Evolutionary conservation across 1,284 basidiomycete species (phyloP), one percentile per base, ranked within the genome.

Genomic region (Ceratobasidium sp.): DNA sequence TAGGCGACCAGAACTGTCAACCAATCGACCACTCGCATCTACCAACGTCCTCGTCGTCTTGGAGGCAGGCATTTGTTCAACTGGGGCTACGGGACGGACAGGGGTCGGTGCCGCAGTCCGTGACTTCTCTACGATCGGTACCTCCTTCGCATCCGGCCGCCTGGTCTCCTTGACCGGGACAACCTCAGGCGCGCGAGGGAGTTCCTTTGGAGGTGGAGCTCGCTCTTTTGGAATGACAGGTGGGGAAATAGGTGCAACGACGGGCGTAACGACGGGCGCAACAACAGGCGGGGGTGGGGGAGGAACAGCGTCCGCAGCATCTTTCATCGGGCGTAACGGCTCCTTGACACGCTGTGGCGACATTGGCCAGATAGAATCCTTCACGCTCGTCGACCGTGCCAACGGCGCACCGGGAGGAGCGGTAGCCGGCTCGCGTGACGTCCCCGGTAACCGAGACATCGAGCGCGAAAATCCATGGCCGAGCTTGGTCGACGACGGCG

Each of bases 361-460:
- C 69, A 51, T 71, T 44, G 45, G 66, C 67, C 47, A 73, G n/a
- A 56, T 19, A 14, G 45, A 31, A 27, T 51, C 69, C 69, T 73
- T 73, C 11, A 57, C 59, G 24, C 69, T 73, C 45, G 44, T 9
- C n/a, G 69, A 73, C 15, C 69, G 27, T 19, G 57, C 54, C 53
- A 73, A 47, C n/a, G 69, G 57, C 2, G 59, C 69, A 29, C 69
- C 69, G 4, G 59, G 69, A 9, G 69, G 45, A 22, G 69, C 14
- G 31, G 45, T 14, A 29, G 44, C 62, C 6, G 62, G 22, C 44
- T 63, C 62, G 11, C 62, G 62, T 14, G 22, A 33, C 14, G 69
- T 73, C 15, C 56, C 57, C 22, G 69, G 69, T 15, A 73, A 41
- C 22, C 57, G 57, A n/a, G 69, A 73, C 57, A 73, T 73, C 8